phyloP scores from a whole-genome alignment of 768 basidiomycete species.

The Rhodotorula graminis region DNA sequence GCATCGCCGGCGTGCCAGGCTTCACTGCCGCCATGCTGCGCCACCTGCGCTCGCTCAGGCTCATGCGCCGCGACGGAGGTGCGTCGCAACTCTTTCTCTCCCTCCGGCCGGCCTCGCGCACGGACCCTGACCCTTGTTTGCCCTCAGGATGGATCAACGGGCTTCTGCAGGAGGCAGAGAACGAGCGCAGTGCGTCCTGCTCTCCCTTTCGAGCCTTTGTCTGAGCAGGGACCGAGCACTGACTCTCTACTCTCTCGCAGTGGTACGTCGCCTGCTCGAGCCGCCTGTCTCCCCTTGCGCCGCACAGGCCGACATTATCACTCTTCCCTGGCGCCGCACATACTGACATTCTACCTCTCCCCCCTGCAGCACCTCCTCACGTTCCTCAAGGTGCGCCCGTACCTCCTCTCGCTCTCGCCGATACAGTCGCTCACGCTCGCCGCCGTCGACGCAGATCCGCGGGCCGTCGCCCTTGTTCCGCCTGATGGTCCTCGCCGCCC shows the following conservation, averaged over 20 bases:
- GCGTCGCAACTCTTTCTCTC: too few species aligned
- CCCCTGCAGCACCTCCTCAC: conserved; percentile 56
- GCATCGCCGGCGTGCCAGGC: conserved; percentile 88
- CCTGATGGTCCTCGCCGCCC: conserved; percentile 75
- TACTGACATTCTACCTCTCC: conserved; percentile 1
- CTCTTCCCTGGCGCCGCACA: background rate
- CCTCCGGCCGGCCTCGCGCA: too few species aligned
- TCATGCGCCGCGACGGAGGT: conserved; percentile 68
- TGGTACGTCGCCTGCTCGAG: conserved; percentile 38
- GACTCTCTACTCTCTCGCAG: background rate
- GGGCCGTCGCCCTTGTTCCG: conserved; percentile 77
- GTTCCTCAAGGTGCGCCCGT: conserved; percentile 64
- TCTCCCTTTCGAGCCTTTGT: conserved; percentile 48
- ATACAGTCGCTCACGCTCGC: background rate
- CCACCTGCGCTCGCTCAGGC: conserved; percentile 78
- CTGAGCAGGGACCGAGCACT: conserved; percentile 64
- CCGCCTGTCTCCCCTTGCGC: background rate
- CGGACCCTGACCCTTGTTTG: background rate
- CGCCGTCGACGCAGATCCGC: conserved; percentile 50
- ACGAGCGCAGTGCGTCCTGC: conserved; percentile 71
- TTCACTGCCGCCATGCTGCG: conserved; percentile 49
- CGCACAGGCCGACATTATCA: background rate
- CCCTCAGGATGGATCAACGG: conserved; percentile 47
- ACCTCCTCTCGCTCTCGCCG: too few species aligned
- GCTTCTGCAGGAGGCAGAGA: conserved; percentile 80